Conservation (phyloP, 352 stramenopile genomes). For the Phytophthora aleatoria region DNA sequence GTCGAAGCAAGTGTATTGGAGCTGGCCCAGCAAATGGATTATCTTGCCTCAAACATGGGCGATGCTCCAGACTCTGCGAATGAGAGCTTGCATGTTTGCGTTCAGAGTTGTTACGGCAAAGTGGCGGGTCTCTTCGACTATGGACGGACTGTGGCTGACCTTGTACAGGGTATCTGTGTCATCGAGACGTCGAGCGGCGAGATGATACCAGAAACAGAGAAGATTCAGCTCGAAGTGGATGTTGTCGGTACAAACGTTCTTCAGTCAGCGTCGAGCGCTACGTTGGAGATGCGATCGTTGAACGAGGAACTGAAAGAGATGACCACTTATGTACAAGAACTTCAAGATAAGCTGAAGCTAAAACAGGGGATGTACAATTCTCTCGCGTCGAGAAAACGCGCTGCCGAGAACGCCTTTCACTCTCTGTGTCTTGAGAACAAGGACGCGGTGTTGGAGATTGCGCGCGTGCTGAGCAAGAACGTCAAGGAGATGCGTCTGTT, state of each 20-base stretch:
- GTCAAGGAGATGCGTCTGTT: conserved; percentile 36
- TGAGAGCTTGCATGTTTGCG: conserved; percentile 32
- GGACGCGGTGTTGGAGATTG: conserved; percentile 15
- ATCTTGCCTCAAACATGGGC: conserved; percentile 41
- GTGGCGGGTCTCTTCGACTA: conserved; percentile 45
- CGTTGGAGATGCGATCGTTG: conserved; percentile 11
- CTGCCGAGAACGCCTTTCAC: conserved; percentile 16
- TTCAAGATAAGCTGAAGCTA: conserved; percentile 30
- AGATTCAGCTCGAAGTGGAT: conserved; percentile 56
- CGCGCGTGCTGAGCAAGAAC: conserved; percentile 15
- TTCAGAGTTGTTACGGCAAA: conserved; percentile 48
- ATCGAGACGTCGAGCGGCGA: conserved; percentile 52
- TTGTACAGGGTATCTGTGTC: conserved; percentile 58
- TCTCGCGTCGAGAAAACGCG: conserved; percentile 13
- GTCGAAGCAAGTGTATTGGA: conserved; percentile 48
- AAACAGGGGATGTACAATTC: conserved; percentile 19
- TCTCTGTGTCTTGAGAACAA: conserved; percentile 26
- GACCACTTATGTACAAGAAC: conserved; percentile 2
- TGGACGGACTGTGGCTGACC: conserved; percentile 42
- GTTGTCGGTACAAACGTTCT: conserved; percentile 38
- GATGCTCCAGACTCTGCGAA: conserved; percentile 7
- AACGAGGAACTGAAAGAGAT: conserved; percentile 18
- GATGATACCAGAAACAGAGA: neutral
- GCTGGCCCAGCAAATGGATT: conserved; percentile 60
- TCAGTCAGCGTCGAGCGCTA: conserved; percentile 24